Base-by-base conservation (phyloP, 768 basidiomycete genomes). In the Tylopilus balloui region DNA sequence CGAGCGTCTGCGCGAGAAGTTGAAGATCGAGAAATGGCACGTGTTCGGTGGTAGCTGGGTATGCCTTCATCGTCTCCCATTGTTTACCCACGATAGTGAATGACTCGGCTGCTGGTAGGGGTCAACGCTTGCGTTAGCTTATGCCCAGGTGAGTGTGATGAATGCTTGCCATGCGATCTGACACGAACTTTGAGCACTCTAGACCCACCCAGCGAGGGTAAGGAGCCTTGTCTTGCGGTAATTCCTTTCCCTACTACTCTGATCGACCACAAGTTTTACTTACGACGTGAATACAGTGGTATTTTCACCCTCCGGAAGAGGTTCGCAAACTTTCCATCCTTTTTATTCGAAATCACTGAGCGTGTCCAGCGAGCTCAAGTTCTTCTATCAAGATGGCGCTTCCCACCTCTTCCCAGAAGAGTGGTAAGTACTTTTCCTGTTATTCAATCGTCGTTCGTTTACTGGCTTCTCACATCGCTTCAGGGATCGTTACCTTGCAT, bases 1-100 rank as follows among this genome's bases (percentile, higher is more conserved):
- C 10, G 94, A 97, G 64, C 84, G 73, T 59, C 70, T 95, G 21
- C 78, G 94, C 48, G 74, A 84, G 62, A 78, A 86, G 50, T 77
- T 97, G 14, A 70, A 70, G 35, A 77, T 97, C 48, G 83, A 89
- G 17, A 89, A 82, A 61, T 96, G 92, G 93, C 84, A 94, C 48
- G 89, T 96, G 23, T 96, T 97, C 62, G 94, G 94, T 24, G 93
- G 93, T 9, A 90, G 86, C 42, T 95, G 93, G 92, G 88, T 86
- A 56, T 42, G 73, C 63, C n/a, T 42, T 50, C 21, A n/a, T 6
- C 5, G n/a, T 19, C 40, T 31, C 35, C 19, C 20, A 17, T 42
- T 5, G 14, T 25, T 38, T 42, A 9, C 19, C 21, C 9, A 31
- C 21, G 13, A n/a, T 42, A 36, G 11, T 13, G 20, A 21, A 6